A percentile compares a stretch with the other conserved stretches of the same genome.
Evolutionary conservation across 768 basidiomycete species (phyloP).

Genomic region (Mrakia hoshinonis): DNA sequence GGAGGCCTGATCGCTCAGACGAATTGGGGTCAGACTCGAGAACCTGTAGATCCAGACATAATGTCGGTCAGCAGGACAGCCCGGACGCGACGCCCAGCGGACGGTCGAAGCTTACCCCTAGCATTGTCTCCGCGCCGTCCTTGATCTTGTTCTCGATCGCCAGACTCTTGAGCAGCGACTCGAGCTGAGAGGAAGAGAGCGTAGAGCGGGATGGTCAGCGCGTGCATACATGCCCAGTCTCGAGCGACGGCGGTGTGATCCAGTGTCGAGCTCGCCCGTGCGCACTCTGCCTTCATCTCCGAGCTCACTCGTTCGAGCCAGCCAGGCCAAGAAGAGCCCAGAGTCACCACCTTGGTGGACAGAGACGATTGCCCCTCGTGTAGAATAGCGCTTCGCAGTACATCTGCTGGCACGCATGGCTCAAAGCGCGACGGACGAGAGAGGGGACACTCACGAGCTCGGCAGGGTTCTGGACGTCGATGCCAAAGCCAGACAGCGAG

Average conservation of each 20-base stretch:
- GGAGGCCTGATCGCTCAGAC: conserved; percentile 40
- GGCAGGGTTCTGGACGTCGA: background rate
- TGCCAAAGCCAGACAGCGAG: background rate
- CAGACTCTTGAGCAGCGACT: conserved; percentile 57
- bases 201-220: background rate
- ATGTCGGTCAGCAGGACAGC: background rate
- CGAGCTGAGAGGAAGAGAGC: conserved; percentile 48
- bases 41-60: conserved; percentile 32
- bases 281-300: too few relatives aligned
- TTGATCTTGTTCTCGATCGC: conserved; percentile 61
- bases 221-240: background rate
- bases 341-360: too few relatives aligned
- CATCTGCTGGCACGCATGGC: background rate
- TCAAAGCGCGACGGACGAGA: background rate
- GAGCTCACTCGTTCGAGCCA: too few relatives aligned
- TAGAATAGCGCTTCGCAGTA: background rate
- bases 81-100: conserved; percentile 40
- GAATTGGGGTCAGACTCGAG: conserved; percentile 34
- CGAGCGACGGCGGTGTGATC: background rate
- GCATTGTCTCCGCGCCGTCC: conserved; percentile 83
- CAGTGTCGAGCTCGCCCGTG: background rate
- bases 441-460: background rate
- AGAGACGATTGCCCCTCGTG: too few relatives aligned
- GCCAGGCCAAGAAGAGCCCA: too few relatives aligned
- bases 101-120: conserved; percentile 50